Evolutionary conservation across 139 green algal genomes (phyloP).

Genomic region (Trebouxia sp.): DNA sequence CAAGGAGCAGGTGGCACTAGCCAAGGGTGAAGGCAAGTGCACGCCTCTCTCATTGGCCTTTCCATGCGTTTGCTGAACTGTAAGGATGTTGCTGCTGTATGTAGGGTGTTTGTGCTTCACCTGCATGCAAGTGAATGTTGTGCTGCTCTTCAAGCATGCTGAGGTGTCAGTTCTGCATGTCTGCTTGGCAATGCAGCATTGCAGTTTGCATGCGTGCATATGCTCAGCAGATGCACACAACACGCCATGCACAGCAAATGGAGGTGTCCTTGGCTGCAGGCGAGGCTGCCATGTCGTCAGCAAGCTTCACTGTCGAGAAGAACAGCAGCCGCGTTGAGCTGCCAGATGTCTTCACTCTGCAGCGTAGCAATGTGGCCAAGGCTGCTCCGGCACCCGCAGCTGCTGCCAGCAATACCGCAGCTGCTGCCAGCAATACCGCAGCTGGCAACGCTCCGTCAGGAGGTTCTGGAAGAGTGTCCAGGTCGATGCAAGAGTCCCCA

Average conservation of each 20-base stretch:
- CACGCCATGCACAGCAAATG: too few species aligned
- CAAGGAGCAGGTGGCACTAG: constrained; percentile 53
- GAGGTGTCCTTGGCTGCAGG: not conserved
- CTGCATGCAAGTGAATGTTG: not conserved
- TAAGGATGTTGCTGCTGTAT: not conserved
- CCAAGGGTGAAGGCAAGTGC: constrained; percentile 34
- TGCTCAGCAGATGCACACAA: too few species aligned
- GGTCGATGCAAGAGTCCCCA: not conserved
- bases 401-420: too few species aligned
- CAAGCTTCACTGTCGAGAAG: constrained; percentile 19
- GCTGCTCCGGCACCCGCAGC: not conserved
- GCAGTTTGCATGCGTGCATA: too few species aligned
- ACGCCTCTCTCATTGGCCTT: not conserved
- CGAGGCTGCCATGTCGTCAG: not conserved
- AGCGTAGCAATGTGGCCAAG: not conserved
- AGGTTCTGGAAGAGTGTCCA: not conserved
- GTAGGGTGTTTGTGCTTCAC: not conserved
- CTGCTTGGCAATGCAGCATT: too few species aligned
- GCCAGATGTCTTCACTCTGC: constrained; percentile 11
- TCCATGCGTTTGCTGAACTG: not conserved
- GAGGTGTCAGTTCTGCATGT: too few species aligned
- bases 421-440: not conserved
- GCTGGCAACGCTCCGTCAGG: not conserved
- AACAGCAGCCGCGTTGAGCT: constrained; percentile 14
- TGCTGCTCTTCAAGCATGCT: too few species aligned